phyloP scores from a whole-genome alignment of 1,284 basidiomycete species.

The Boletellus sp. region DNA sequence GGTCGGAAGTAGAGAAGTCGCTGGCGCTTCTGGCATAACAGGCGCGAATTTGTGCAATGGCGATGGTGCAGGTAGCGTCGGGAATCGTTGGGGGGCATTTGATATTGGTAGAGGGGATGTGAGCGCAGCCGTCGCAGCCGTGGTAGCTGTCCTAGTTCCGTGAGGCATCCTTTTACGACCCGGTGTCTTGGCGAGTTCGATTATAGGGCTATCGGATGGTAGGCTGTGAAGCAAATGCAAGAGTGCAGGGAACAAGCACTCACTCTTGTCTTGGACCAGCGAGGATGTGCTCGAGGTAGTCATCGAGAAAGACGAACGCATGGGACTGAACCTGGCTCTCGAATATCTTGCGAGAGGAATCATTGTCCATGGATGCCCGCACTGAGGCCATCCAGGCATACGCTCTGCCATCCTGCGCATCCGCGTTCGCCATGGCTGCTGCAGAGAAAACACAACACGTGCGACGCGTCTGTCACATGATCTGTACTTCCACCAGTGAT shows the following conservation, averaged over 20 bases:
- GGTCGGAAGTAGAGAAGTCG: constrained; percentile 31
- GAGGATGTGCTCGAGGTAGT: constrained; percentile 71
- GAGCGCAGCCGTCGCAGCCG: constrained; percentile 26
- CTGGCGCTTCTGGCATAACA: constrained; percentile 43
- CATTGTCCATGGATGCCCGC: constrained; percentile 63
- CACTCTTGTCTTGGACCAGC: constrained; percentile 63
- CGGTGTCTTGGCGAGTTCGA: constrained; percentile 81
- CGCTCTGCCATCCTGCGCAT: constrained; percentile 33
- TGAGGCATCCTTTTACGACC: constrained; percentile 60
- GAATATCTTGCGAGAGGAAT: constrained; percentile 64
- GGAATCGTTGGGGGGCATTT: constrained; percentile 41
- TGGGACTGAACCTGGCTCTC: constrained; percentile 69
- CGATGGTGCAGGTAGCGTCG: constrained; percentile 59
- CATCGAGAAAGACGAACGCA: constrained; percentile 73
- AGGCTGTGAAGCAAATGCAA: neutral
- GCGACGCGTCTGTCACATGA: constrained; percentile 32
- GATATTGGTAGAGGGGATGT: constrained; percentile 34
- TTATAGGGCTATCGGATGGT: constrained; percentile 49
- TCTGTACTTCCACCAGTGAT: no score
- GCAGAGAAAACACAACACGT: neutral
- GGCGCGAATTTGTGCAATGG: constrained; percentile 66
- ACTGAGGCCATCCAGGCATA: constrained; percentile 64
- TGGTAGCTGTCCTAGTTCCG: constrained; percentile 44
- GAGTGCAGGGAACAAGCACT: constrained; percentile 1
- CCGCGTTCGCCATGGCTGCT: constrained; percentile 13